Evolutionary conservation across 2,329 filamentous ascomycete species (phyloP).

Genomic region (Ophiognomonia clavigignenti-juglandacearum): DNA sequence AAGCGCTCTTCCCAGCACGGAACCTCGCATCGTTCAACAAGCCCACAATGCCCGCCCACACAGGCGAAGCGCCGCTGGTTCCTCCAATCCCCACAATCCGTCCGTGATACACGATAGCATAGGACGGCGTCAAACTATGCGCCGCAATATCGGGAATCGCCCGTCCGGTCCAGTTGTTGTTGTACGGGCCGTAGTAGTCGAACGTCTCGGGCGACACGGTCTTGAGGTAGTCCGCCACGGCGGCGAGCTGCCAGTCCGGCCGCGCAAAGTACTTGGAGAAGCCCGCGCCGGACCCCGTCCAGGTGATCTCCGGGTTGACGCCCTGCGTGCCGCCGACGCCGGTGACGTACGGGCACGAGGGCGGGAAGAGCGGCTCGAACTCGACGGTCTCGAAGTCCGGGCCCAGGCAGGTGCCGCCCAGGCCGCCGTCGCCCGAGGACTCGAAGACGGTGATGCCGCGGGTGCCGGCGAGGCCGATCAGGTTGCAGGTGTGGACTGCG

Average conservation of each 20-base stretch:
- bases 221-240: conserved; percentile 38
- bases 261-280: conserved; percentile 43
- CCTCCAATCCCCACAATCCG: neutral
- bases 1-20: conserved; percentile 32
- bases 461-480: conserved; percentile 61
- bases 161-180: conserved; percentile 24
- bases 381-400: conserved; percentile 20
- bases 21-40: conserved; percentile 48
- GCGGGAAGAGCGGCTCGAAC: conserved; percentile 38
- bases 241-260: conserved; percentile 39
- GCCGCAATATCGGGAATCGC: conserved; percentile 6
- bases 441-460: conserved; percentile 63
- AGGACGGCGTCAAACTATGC: conserved; percentile 34
- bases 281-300: conserved; percentile 47
- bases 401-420: conserved; percentile 23
- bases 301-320: conserved; percentile 45
- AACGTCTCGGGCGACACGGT: conserved; percentile 30
- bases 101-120: neutral
- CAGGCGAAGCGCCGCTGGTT: conserved; percentile 40
- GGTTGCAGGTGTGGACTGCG: conserved; percentile 43
- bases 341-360: conserved; percentile 55
- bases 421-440: conserved; percentile 52
- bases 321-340: conserved; percentile 54
- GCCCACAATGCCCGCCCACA: conserved; percentile 46
- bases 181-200: conserved; percentile 43